Percentiles rank a stretch among this genome's conserved stretches.
phyloP scores from a whole-genome alignment of 2,329 filamentous ascomycete species.

The Phaeomoniella chlamydospora region DNA sequence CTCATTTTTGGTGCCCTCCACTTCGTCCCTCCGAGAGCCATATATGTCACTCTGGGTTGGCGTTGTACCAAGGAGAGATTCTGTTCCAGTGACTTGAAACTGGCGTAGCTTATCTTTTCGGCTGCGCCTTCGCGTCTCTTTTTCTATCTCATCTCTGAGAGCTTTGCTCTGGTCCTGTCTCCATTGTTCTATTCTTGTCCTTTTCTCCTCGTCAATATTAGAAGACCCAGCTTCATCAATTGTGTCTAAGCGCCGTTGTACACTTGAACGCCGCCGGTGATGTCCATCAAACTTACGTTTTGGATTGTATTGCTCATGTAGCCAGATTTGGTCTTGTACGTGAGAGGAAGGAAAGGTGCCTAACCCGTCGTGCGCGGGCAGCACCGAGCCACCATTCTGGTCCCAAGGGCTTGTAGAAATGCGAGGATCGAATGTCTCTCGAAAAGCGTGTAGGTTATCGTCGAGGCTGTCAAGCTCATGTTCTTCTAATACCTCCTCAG shows the following conservation, averaged over 20 bases:
- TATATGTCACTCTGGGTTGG: slow-evolving; percentile 11
- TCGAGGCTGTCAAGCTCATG: slow-evolving; percentile 88
- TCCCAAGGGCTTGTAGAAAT: slow-evolving; percentile 29
- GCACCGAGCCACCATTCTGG: slow-evolving; percentile 49
- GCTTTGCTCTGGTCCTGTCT: slow-evolving; percentile 77
- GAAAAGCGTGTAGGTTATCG: slow-evolving; percentile 79
- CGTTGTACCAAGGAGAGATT: slow-evolving; percentile 7
- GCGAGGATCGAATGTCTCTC: slow-evolving; percentile 40
- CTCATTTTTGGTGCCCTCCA: slow-evolving; percentile 37
- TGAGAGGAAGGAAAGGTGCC: slow-evolving; percentile 62
- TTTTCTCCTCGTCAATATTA: slow-evolving; percentile 56
- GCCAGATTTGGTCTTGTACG: slow-evolving; percentile 74
- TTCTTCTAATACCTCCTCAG: slow-evolving; percentile 38
- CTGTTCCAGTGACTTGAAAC: slow-evolving; percentile 2
- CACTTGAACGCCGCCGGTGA: slow-evolving; percentile 37
- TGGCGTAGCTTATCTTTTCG: slow-evolving; percentile 18
- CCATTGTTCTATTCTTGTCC: slow-evolving; percentile 80
- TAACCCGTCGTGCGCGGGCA: slow-evolving; percentile 86
- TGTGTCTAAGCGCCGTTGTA: slow-evolving; percentile 41
- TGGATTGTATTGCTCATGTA: slow-evolving; percentile 76
- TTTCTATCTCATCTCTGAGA: slow-evolving; percentile 76
- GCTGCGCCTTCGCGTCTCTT: slow-evolving; percentile 60
- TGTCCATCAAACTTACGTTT: slow-evolving; percentile 38
- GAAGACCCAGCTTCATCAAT: slow-evolving; percentile 42
- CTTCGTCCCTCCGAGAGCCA: slow-evolving; percentile 6